Evolutionary conservation across 148 eudicot genomes (phyloP).

Genomic region (Rhododendron ferrugineum): DNA sequence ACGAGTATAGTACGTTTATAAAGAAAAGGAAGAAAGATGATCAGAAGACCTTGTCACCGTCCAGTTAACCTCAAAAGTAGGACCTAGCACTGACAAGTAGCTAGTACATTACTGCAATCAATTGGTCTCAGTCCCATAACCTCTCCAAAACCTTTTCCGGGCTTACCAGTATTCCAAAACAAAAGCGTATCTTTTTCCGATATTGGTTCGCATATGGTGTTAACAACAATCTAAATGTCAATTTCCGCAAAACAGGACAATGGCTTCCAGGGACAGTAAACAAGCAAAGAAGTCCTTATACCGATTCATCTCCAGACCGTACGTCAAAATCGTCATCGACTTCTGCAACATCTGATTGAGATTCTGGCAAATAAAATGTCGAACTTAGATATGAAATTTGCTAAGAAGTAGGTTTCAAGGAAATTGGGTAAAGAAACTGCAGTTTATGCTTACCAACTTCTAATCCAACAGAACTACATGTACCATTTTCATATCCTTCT

Average conservation of each 20-base stretch:
- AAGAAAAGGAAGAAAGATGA: background rate
- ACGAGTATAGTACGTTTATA: background rate
- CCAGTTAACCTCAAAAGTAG: background rate
- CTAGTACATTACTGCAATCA: background rate
- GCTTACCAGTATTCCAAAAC: background rate
- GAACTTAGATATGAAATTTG: background rate
- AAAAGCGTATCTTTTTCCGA: background rate
- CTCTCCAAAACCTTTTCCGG: background rate
- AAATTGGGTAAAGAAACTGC: background rate
- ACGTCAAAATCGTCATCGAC: constrained; percentile 62
- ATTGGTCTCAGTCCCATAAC: background rate
- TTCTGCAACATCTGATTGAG: constrained; percentile 37
- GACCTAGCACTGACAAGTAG: background rate
- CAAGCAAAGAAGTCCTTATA: constrained; percentile 23
- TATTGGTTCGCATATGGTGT: background rate
- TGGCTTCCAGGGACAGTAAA: background rate
- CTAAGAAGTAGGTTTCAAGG: background rate
- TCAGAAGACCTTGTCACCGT: background rate
- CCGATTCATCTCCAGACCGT: constrained; percentile 58
- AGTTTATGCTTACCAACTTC: constrained; percentile 47
- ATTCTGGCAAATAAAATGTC: constrained; percentile 31
- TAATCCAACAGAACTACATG: constrained; percentile 26
- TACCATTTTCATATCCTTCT: constrained; percentile 34
- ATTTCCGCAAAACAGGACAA: background rate
- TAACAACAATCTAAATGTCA: constrained; percentile 3